Base-by-base conservation (phyloP, 106 monocot species). In the Apostasia shenzhenica region DNA sequence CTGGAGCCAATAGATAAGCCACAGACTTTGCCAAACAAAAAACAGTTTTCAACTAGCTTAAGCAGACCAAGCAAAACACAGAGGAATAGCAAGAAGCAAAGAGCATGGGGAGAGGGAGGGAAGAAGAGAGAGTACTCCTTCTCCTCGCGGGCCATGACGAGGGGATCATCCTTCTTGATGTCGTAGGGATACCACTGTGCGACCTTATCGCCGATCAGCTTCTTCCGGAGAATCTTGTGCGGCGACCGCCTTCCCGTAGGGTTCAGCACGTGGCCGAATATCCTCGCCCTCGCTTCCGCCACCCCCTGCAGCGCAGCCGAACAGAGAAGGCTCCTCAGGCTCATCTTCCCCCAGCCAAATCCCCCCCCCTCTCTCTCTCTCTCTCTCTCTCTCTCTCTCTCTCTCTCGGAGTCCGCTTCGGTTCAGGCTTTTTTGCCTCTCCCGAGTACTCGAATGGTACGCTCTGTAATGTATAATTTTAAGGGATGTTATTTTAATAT, bases 221-320 rank as follows among this genome's bases (percentile, higher is more conserved):
- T 95, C 82, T 91, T 88, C 47, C 95, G 72, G 14, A 95, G 82
- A 45, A 95, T 78, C 89, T 91, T 91, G 80, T 84, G 86, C 52
- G 86, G 61, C 62, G 95, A 86, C 10, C 91, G 79, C 75, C 79
- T 84, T 14, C 91, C 91, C 63, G 70, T 62, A 10, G 91, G 91
- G 63, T 95, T 95, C 59, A 95, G 80, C 67, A 91, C 80, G 79
- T 95, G 91, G 2, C 91, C 95, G 67, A 95, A 95, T 38, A 95
- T 92, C 59, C 81, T 59, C 63, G 94, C 94, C 6, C 94, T 78
- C 63, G 90, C 90, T 83, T 90, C 94, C 72, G 82, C 43, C 75
- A 87, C 87, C 55, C 94, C 94, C 66, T 74, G 66, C 68, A 81
- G 60, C 63, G 74, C 67, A 39, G 52, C 75, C 59, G 75, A 39